These are phyloP conservation scores for Oryza brachyantha DNA, from an alignment of 176 grass and related monocot genomes.

Conservation along the genomic window DNA sequence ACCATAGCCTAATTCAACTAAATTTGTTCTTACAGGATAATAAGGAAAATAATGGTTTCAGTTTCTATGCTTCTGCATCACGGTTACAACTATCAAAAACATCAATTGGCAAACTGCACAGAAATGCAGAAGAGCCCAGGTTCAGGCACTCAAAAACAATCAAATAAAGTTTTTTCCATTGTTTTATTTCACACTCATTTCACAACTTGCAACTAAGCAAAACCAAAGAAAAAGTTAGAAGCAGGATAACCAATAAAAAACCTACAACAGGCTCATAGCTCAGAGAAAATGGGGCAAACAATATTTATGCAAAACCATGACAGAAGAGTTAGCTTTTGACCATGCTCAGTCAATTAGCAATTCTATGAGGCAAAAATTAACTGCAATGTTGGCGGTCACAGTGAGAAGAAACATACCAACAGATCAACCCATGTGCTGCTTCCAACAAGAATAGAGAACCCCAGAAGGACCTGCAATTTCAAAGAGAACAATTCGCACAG, in stretches of 20 bases:
- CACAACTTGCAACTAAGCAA: neutral
- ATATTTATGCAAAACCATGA: neutral
- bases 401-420: constrained; percentile 57
- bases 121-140: neutral
- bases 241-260: neutral
- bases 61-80: neutral
- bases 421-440: constrained; percentile 99
- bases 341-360: neutral
- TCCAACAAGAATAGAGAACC: constrained; percentile 96
- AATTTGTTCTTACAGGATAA: neutral
- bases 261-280: neutral
- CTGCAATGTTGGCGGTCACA: neutral
- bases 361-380: neutral
- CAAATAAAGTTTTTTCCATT: neutral
- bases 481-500: constrained; percentile 2
- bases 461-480: constrained; percentile 74
- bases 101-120: neutral
- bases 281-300: neutral
- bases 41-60: neutral
- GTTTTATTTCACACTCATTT: neutral
- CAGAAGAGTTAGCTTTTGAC: neutral
- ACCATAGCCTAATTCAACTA: neutral
- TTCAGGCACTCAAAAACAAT: neutral
- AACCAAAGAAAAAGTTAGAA: neutral
- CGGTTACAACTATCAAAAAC: neutral